Evolutionary conservation across 2,329 filamentous ascomycete species (phyloP).

Genomic region (Neoarthrinium moseri): DNA sequence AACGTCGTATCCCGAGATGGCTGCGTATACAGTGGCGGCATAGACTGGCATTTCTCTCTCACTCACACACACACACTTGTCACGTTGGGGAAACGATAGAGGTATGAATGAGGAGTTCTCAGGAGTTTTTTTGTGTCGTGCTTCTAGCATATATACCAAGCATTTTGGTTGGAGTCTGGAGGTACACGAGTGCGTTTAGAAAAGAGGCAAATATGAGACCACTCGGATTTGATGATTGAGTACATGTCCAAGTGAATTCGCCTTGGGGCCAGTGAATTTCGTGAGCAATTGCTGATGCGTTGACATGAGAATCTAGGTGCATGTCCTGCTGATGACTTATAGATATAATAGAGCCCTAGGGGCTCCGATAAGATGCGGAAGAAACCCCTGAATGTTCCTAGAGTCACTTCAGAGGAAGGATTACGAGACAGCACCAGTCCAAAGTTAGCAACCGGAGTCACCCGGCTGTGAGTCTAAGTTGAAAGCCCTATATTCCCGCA

Average conservation of each 20-base stretch:
- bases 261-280: not conserved
- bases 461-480: no score
- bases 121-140: conserved; percentile 7
- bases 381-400: no score
- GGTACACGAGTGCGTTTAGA: conserved; percentile 4
- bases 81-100: conserved; percentile 5
- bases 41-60: no score
- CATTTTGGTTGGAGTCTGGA: conserved; percentile 7
- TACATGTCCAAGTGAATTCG: not conserved
- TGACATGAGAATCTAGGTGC: not conserved
- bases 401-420: no score
- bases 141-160: conserved; percentile 8
- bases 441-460: no score
- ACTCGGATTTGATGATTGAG: not conserved
- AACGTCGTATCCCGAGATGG: conserved; percentile 19
- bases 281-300: not conserved
- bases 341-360: no score
- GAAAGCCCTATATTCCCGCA: no score
- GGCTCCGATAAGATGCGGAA: no score
- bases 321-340: no score
- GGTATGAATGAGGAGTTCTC: conserved; percentile 8
- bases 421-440: no score
- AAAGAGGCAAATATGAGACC: not conserved
- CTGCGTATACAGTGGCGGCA: conserved; percentile 7
- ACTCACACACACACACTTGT: not conserved